Percentiles rank a stretch among this genome's conserved stretches.
phyloP scores from a whole-genome alignment of 352 stramenopile genomes.

The Pythium sp. region DNA sequence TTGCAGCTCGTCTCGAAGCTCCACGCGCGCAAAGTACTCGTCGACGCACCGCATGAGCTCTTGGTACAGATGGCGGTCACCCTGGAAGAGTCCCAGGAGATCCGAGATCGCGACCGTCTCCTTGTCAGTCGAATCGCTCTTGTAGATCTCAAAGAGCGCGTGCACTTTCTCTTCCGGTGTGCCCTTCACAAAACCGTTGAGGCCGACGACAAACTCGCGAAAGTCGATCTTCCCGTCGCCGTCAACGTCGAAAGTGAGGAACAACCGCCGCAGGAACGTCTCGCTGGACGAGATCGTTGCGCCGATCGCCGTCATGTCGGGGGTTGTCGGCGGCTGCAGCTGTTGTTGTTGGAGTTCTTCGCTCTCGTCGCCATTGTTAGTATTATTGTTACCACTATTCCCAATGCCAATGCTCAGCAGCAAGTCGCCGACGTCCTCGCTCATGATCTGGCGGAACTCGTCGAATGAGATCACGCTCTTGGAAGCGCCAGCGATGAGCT shows the following conservation, averaged over 20 bases:
- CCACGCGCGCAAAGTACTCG: constrained; percentile 44
- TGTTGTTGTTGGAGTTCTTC: not conserved
- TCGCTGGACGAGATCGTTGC: constrained; percentile 44
- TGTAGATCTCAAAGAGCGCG: constrained; percentile 40
- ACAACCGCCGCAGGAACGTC: constrained; percentile 41
- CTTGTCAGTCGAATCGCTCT: constrained; percentile 19
- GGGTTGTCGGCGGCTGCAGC: not conserved
- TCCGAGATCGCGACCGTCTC: constrained; percentile 38
- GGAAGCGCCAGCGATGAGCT: constrained; percentile 30
- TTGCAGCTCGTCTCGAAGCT: constrained; percentile 29
- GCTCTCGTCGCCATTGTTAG: not conserved
- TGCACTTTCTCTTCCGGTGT: constrained; percentile 41
- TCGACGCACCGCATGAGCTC: constrained; percentile 48
- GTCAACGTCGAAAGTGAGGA: constrained; percentile 40
- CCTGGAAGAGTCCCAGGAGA: constrained; percentile 41
- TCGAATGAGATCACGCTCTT: constrained; percentile 41
- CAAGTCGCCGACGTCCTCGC: constrained; percentile 28
- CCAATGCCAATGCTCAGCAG: constrained; percentile 23
- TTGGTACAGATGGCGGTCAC: constrained; percentile 39
- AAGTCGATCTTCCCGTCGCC: constrained; percentile 48
- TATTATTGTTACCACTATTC: not conserved
- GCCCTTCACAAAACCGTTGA: constrained; percentile 41
- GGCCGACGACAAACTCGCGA: constrained; percentile 45
- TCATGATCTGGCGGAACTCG: constrained; percentile 41
- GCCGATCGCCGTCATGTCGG: constrained; percentile 31